Evolutionary conservation across 2,329 filamentous ascomycete genomes (phyloP), one percentile per base, ranked within the genome.

Genomic region (Diaporthe capsici): DNA sequence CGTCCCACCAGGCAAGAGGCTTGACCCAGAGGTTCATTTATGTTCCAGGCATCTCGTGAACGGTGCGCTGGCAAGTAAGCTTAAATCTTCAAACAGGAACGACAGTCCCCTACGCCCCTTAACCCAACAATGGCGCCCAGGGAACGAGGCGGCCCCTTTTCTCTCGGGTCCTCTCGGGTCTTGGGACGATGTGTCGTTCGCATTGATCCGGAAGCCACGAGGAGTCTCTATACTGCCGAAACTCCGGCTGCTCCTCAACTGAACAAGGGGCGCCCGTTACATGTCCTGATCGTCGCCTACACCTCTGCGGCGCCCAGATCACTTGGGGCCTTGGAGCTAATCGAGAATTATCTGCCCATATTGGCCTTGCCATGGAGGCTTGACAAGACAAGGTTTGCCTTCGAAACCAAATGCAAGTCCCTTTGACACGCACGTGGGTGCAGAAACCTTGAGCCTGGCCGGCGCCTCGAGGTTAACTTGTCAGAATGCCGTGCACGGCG

Each of bases 341-440:
- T 53, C 47, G 65, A 68, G n/a, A 53, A 53, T 68, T 53, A 51
- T 68, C 65, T 42, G 65, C 65, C 47, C 65, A 68, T 53, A 55
- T 68, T 53, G 15, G 63, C 63, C 44, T 68, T 28, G 63, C 63
- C 63, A 68, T 53, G 65, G 47, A 53, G 65, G 65, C 31, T 68
- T 68, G 65, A 53, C 47, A 15, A 22, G 49, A 70, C 65, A 70
- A 70, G 65, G 49, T 70, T 70, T 70, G 65, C 49, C 65, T 70
- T 55, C 65, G 65, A 70, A 70, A 70, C 65, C 65, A 55, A 17
- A 68, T 28, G n/a, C 65, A 70, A 55, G 65, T 42, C 49, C 65
- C 22, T 15, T 70, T 68, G 65, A 70, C 65, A 70, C 65, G 65
- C 65, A 70, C 65, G 65, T 70, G 65, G 65, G 49, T 55, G 65